Percentiles rank a stretch among this genome's conserved stretches.
Conservation (phyloP, 257 asterid genomes). For the Sherardia arvensis region DNA sequence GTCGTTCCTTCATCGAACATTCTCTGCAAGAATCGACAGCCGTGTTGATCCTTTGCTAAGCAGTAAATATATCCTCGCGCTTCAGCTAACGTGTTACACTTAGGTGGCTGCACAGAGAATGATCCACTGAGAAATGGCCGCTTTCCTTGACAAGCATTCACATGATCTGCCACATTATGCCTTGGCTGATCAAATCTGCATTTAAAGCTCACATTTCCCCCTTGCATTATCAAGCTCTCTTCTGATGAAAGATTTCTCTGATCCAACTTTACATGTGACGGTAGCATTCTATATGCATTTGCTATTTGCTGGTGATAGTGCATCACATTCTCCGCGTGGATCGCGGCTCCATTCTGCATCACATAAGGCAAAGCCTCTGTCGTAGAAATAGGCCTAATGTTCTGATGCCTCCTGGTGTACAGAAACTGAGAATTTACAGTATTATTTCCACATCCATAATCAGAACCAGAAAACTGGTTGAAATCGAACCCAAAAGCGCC, state of each 20-base stretch:
- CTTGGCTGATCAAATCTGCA: conserved; percentile 25
- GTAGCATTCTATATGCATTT: conserved; percentile 28
- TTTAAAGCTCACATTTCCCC: conserved; percentile 27
- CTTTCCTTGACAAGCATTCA: conserved; percentile 29
- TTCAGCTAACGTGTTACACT: conserved; percentile 45
- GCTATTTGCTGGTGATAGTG: conserved; percentile 20
- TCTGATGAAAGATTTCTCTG: conserved; percentile 28
- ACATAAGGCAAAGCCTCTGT: conserved; percentile 21
- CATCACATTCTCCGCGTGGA: conserved; percentile 20
- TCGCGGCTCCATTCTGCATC: conserved; percentile 28
- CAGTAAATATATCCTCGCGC: conserved; percentile 40
- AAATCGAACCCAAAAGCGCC: conserved; percentile 18
- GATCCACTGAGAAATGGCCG: conserved; percentile 24
- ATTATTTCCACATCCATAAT: conserved; percentile 20
- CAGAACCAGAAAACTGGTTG: conserved; percentile 22
- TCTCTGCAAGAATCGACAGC: conserved; percentile 84
- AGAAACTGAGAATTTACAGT: conserved; percentile 23
- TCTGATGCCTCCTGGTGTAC: conserved; percentile 18
- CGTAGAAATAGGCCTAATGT: conserved; percentile 17
- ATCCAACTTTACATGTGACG: conserved; percentile 26
- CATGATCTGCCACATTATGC: conserved; percentile 16
- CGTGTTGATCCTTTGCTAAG: conserved; percentile 85
- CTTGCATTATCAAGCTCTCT: conserved; percentile 44
- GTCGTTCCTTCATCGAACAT: conserved; percentile 75
- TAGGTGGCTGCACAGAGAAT: conserved; percentile 24